A percentile compares a stretch with the other conserved stretches of the same genome.
Evolutionary conservation across 176 grass and related monocot genomes (phyloP).

Genomic region (Oryza meyeriana): DNA sequence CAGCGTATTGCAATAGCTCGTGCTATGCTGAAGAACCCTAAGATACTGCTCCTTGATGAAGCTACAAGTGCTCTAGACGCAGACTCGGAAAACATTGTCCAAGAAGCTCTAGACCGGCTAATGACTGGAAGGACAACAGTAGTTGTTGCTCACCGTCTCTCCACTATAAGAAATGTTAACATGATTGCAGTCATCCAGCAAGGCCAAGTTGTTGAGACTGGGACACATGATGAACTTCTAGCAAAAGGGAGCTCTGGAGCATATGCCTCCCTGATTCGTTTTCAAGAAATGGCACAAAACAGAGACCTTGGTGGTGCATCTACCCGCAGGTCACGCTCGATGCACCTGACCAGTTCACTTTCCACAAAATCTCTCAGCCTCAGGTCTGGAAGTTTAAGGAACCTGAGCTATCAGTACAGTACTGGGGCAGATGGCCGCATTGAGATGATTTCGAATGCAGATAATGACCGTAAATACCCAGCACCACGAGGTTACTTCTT

Average conservation of each 20-base stretch:
- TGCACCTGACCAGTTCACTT: constrained; percentile 89
- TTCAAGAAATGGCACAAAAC: constrained; percentile 76
- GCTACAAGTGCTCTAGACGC: constrained; percentile 96
- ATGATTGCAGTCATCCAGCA: constrained; percentile 93
- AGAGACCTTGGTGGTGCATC: constrained; percentile 71
- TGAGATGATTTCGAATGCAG: constrained; percentile 93
- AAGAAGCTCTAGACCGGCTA: constrained; percentile 89
- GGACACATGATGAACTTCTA: constrained; percentile 80
- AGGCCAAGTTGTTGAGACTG: constrained; percentile 92
- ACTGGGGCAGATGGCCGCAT: constrained; percentile 95
- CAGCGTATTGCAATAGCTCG: constrained; percentile 97
- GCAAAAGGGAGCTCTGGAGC: constrained; percentile 75
- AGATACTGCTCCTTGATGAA: constrained; percentile 97
- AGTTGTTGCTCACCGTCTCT: constrained; percentile 89
- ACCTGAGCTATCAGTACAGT: constrained; percentile 97
- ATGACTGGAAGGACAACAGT: constrained; percentile 96
- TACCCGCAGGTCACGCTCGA: constrained; percentile 72
- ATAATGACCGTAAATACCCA: constrained; percentile 92
- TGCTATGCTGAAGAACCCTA: constrained; percentile 94
- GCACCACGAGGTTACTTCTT: constrained; percentile 93
- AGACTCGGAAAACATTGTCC: constrained; percentile 92
- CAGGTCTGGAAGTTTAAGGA: constrained; percentile 86
- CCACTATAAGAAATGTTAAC: constrained; percentile 86
- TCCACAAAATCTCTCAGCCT: constrained; percentile 98
- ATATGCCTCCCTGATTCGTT: constrained; percentile 84